phyloP scores from a whole-genome alignment of 495 filamentous ascomycete genomes.

The Penicillium nucicola region DNA sequence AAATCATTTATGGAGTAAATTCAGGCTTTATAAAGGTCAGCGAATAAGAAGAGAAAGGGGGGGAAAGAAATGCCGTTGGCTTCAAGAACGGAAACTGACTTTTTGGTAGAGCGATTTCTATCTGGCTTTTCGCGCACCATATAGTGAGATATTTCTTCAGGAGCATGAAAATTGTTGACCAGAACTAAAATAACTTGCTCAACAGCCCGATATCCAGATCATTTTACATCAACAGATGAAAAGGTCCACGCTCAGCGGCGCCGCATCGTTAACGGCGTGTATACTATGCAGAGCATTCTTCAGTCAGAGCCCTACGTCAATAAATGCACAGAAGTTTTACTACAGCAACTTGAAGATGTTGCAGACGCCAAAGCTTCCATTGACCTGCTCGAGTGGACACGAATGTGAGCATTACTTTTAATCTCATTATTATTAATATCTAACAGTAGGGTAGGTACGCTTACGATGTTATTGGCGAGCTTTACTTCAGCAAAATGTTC shows the following conservation, averaged over 20 bases:
- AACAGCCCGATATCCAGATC: constrained; percentile 16
- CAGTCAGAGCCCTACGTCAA: constrained; percentile 29
- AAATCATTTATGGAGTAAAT: constrained; percentile 28
- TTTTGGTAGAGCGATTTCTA: constrained; percentile 15
- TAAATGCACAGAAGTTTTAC: constrained; percentile 20
- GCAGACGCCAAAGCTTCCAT: constrained; percentile 16
- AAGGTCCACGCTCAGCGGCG: constrained; percentile 25
- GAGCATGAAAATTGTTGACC: background rate
- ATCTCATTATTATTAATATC: constrained; percentile 1
- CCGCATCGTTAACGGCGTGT: constrained; percentile 28
- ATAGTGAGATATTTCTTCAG: constrained; percentile 5
- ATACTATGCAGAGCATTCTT: constrained; percentile 28
- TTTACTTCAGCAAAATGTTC: constrained; percentile 36
- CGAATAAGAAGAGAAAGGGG: background rate
- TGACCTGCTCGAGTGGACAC: constrained; percentile 18
- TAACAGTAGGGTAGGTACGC: constrained; percentile 22
- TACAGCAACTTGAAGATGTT: constrained; percentile 18
- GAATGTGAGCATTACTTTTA: constrained; percentile 9
- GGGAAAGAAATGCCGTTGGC: background rate
- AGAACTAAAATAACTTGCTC: background rate
- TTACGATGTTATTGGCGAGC: constrained; percentile 35
- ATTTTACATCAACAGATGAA: constrained; percentile 19
- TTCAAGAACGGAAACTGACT: background rate
- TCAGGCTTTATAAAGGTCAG: constrained; percentile 15
- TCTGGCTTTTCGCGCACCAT: constrained; percentile 11